Conservation (phyloP, 2,329 filamentous ascomycete genomes). For the Scytalidium sp. region DNA sequence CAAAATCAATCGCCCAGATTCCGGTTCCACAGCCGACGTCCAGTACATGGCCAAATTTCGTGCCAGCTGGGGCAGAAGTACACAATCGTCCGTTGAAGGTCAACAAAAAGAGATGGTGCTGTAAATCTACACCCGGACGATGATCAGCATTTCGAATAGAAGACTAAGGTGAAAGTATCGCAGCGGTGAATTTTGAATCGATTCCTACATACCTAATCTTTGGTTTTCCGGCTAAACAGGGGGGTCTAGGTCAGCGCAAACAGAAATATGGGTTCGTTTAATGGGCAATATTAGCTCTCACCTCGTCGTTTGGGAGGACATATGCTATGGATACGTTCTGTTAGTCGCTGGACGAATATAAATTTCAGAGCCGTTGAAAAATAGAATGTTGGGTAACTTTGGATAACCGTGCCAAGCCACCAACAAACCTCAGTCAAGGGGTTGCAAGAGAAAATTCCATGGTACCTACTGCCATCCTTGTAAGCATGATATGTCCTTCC, state of each 20-base stretch:
- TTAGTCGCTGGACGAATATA: neutral
- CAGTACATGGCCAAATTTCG: slow-evolving; percentile 4
- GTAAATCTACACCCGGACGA: slow-evolving; percentile 7
- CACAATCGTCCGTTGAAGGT: slow-evolving; percentile 1
- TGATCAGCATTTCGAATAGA: no score
- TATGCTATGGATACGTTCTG: slow-evolving; percentile 11
- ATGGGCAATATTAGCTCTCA: slow-evolving; percentile 3
- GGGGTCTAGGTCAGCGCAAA: neutral
- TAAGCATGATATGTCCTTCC: slow-evolving; percentile 22
- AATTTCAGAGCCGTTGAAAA: neutral
- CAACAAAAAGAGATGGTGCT: slow-evolving; percentile 3
- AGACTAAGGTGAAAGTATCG: no score
- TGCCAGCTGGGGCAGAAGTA: neutral
- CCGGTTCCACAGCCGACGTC: slow-evolving; percentile 7
- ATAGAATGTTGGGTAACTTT: neutral
- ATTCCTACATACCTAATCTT: neutral
- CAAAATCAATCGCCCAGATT: slow-evolving; percentile 11
- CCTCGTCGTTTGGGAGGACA: slow-evolving; percentile 19
- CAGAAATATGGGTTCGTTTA: neutral
- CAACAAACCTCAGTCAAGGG: no score
- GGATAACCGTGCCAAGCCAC: no score
- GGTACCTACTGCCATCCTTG: slow-evolving; percentile 9
- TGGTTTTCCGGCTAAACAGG: neutral
- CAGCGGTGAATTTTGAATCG: neutral
- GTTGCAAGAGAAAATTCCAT: neutral